These are phyloP conservation scores for Fusarium circinatum DNA, from an alignment of 2,329 filamentous ascomycete species.

Conservation along the genomic window DNA sequence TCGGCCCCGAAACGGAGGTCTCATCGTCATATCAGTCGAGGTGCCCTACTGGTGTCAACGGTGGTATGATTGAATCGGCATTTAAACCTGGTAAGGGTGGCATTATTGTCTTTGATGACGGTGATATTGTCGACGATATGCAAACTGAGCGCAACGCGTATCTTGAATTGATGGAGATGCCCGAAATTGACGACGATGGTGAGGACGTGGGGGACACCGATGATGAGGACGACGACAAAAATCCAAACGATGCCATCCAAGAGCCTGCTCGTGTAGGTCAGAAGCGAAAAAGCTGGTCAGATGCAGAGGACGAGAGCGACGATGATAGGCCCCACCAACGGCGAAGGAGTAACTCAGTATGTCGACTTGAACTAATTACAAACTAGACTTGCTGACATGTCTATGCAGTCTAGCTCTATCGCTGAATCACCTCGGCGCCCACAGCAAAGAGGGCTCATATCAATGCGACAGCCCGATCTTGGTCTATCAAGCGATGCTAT, in stretches of 20 bases:
- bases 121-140: conserved; percentile 90
- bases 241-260: conserved; percentile 49
- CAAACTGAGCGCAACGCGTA: conserved; percentile 81
- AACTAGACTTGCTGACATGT: conserved; percentile 26
- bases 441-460: conserved; percentile 68
- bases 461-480: conserved; percentile 59
- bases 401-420: conserved; percentile 69
- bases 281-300: conserved; percentile 85
- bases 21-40: conserved; percentile 60
- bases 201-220: conserved; percentile 69
- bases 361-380: conserved; percentile 38
- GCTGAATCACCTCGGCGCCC: conserved; percentile 71
- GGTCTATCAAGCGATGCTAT: conserved; percentile 60
- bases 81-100: conserved; percentile 86
- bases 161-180: conserved; percentile 88
- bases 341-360: conserved; percentile 87
- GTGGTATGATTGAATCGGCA: conserved; percentile 74
- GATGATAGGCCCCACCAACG: conserved; percentile 82
- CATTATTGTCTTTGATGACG: conserved; percentile 94
- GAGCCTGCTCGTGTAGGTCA: conserved; percentile 60
- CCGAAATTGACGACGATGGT: conserved; percentile 81
- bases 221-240: conserved; percentile 57
- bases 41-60: conserved; percentile 73
- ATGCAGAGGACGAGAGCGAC: conserved; percentile 76
- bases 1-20: conserved; percentile 61